Base-by-base conservation (phyloP, 1,284 basidiomycete species). In the Stygiomarasmius scandens region DNA sequence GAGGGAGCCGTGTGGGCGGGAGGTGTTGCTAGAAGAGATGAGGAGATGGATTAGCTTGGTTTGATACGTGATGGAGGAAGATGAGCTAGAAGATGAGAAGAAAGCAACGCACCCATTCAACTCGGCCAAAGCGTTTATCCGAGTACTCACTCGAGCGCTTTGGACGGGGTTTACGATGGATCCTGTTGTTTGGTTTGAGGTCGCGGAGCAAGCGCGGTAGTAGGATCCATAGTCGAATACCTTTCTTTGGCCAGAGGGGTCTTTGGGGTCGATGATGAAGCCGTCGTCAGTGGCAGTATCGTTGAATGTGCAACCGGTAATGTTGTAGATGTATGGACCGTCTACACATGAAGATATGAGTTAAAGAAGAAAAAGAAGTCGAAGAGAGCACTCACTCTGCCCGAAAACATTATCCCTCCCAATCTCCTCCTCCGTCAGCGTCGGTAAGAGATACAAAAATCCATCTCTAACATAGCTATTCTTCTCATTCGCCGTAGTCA, bases 391-490 rank as follows among this genome's bases (percentile, higher is more conserved):
- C 29, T 32, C 29, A 32, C 29, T 32, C 46, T 53, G 46, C 16
- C 58, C 58, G 14, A 56, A 44, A 20, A 56, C 58, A 20, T 53
- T 49, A 45, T 54, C 48, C 14, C 22, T 29, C 4, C 58, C 58
- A 38, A 94, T 83, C 55, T 76, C 72, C 66, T 93, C 89, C 14
- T 88, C 84, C 0, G 93, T 95, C 55, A 95, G 79, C 2, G 93
- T 95, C 8, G 93, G 93, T 2, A 90, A 82, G 67, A 96, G 83
- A 74, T 93, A 95, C 32, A 96, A 82, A 55, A 82, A 78, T 32
- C 87, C 87, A 68, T 95, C 78, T 56, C 84, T 74, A 57, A 95
- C 82, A 71, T 87, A 95, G 8, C 90, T 89, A 70, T 95, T 95
- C 69, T 90, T 89, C 44, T 78, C 65, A 2, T 85, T 87, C 23